Evolutionary conservation across 352 stramenopile species (phyloP).

Genomic region (Aphanomyces cochlioides): DNA sequence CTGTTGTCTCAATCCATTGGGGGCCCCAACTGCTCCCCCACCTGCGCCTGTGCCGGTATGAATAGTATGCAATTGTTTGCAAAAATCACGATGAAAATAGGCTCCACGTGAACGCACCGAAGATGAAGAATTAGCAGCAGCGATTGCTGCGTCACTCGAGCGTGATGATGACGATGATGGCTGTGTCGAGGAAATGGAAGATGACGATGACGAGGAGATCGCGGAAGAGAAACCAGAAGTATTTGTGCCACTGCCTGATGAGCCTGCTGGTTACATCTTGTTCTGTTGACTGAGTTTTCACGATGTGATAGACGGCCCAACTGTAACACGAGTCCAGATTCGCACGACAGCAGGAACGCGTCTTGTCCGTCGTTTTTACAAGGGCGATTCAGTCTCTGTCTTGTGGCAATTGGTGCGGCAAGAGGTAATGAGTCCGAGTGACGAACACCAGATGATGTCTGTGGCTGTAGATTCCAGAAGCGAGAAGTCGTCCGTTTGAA

Average conservation of each 20-base stretch:
- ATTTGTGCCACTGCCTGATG: constrained; percentile 44
- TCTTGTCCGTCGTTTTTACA: constrained; percentile 68
- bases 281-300: constrained; percentile 24
- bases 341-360: constrained; percentile 58
- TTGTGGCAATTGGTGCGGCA: constrained; percentile 71
- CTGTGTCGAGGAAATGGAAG: background rate
- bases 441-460: background rate
- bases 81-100: too few relatives aligned
- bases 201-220: constrained; percentile 38
- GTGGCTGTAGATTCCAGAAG: constrained; percentile 53
- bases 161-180: constrained; percentile 40
- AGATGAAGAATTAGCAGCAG: constrained; percentile 72
- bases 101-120: constrained; percentile 37
- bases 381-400: constrained; percentile 57
- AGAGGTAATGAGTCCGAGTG: constrained; percentile 39
- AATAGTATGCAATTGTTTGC: background rate
- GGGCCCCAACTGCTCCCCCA: constrained; percentile 31
- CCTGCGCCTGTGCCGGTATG: constrained; percentile 2
- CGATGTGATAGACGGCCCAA: constrained; percentile 41
- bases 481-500: constrained; percentile 62
- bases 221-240: constrained; percentile 43
- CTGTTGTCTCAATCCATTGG: constrained; percentile 50
- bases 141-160: constrained; percentile 75
- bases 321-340: constrained; percentile 66
- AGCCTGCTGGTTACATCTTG: constrained; percentile 50